Evolutionary conservation across 2,329 filamentous ascomycete species (phyloP).

Genomic region (Fusarium anguioides): DNA sequence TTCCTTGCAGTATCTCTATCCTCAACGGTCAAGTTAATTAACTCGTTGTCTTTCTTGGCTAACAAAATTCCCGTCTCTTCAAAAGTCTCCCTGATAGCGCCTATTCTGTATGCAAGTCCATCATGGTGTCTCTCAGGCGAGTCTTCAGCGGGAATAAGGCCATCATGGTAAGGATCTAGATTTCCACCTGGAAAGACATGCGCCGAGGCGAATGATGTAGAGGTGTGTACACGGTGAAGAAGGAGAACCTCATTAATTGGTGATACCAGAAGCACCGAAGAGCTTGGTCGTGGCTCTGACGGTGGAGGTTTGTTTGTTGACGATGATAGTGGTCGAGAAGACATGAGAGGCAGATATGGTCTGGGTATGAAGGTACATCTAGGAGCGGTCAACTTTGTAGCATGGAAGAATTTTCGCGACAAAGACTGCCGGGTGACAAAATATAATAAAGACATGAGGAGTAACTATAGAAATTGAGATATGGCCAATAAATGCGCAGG

Average conservation of each 20-base stretch:
- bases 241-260: constrained; percentile 88
- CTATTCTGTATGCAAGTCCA: constrained; percentile 78
- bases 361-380: constrained; percentile 13
- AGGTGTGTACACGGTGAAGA: constrained; percentile 85
- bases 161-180: constrained; percentile 81
- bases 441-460: constrained; percentile 31
- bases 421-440: constrained; percentile 24
- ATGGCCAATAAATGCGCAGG: constrained; percentile 7
- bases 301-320: constrained; percentile 42
- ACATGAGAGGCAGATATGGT: constrained; percentile 21
- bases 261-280: constrained; percentile 86
- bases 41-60: constrained; percentile 63
- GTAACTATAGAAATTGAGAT: background rate
- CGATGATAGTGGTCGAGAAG: constrained; percentile 20
- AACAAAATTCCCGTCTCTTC: constrained; percentile 94
- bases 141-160: constrained; percentile 58
- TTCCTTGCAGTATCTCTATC: constrained; percentile 74
- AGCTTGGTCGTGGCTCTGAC: constrained; percentile 70
- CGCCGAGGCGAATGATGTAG: constrained; percentile 86
- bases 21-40: constrained; percentile 70
- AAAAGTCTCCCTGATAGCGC: constrained; percentile 90
- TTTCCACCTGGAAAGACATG: constrained; percentile 97
- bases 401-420: constrained; percentile 14
- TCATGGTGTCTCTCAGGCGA: constrained; percentile 74
- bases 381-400: background rate